Percentiles rank a stretch among this genome's conserved stretches.
Conservation (phyloP, 768 basidiomycete species). For the Tulasnella sp. region DNA sequence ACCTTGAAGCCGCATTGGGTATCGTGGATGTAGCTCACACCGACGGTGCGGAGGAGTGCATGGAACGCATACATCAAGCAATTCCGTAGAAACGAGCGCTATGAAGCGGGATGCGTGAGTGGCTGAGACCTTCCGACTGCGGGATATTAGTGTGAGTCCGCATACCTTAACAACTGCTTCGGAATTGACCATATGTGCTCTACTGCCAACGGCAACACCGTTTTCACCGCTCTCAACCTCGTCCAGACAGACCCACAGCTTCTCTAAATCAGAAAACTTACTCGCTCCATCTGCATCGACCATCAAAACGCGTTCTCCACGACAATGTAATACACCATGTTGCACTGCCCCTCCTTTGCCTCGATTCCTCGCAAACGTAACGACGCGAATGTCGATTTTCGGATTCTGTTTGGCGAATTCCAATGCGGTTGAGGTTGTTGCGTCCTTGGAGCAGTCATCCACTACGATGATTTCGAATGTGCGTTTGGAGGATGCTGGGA, state of each 20-base stretch:
- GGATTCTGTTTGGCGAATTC: conserved; percentile 47
- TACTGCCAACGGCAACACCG: conserved; percentile 67
- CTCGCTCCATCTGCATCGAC: conserved; percentile 94
- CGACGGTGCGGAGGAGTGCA: conserved; percentile 75
- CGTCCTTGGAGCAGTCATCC: conserved; percentile 81
- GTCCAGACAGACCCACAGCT: conserved; percentile 70
- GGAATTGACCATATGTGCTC: conserved; percentile 85
- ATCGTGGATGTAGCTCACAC: conserved; percentile 82
- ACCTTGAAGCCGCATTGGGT: conserved; percentile 95
- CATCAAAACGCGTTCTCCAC: conserved; percentile 73
- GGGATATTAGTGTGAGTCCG: no score
- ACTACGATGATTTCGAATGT: conserved; percentile 77
- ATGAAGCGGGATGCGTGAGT: background rate
- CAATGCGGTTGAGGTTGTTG: conserved; percentile 55
- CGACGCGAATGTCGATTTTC: conserved; percentile 57
- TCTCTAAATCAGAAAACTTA: conserved; percentile 69
- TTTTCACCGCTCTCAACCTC: conserved; percentile 39
- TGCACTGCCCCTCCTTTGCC: conserved; percentile 91
- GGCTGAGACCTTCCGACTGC: background rate
- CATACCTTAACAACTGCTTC: conserved; percentile 92
- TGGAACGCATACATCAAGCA: conserved; percentile 91
- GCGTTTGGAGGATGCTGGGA: conserved; percentile 29
- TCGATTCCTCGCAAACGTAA: conserved; percentile 65
- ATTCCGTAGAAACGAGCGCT: conserved; percentile 85
- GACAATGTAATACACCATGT: conserved; percentile 77